Evolutionary conservation across 345 rosid species (phyloP), one percentile per base, ranked within the genome.

Genomic region (Anastatica hierochuntica): DNA sequence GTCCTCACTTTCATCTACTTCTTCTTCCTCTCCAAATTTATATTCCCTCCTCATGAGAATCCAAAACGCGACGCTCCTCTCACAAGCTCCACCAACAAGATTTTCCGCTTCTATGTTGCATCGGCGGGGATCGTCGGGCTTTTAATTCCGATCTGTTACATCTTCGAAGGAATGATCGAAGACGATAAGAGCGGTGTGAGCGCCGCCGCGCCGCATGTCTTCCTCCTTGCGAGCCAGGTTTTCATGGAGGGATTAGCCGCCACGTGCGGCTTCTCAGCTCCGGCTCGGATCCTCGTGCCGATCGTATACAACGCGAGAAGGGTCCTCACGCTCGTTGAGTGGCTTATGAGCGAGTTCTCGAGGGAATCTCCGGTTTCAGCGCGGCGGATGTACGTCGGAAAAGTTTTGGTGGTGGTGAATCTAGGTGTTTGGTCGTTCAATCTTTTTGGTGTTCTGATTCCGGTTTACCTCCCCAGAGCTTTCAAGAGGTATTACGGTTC

Each of bases 241-340:
- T 83, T 83, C 74, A 79, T 85, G 94, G 98, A 92, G 54, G 98
- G 97, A 1, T 56, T 88, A 33, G 80, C 87, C 4, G 76, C 69
- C 43, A 78, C 83, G 0, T 78, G 52, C 16, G 26, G 70, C 53
- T 83, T 92, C 49, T 75, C 97, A n/a, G 64, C 77, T 8, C 95
- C 97, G 3, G 61, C 87, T 14, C 63, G 83, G 23, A 88, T 77
- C 15, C 83, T 79, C 14, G 90, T 92, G 37, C 97, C 97, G 5
- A 77, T 88, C 2, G 70, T 82, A 14, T 92, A 81, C 62, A 92
- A 85, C 67, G 71, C 88, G 0, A 76, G 77, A 75, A 75, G 97
- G 74, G 56, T 85, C 35, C 62, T 80, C 17, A 67, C 85, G 1
- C 64, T 88, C 24, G 68, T 67, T 13, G 95, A 81, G 6, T 92